phyloP scores from a whole-genome alignment of 208 protist genomes.

The Angomonas deanei region DNA sequence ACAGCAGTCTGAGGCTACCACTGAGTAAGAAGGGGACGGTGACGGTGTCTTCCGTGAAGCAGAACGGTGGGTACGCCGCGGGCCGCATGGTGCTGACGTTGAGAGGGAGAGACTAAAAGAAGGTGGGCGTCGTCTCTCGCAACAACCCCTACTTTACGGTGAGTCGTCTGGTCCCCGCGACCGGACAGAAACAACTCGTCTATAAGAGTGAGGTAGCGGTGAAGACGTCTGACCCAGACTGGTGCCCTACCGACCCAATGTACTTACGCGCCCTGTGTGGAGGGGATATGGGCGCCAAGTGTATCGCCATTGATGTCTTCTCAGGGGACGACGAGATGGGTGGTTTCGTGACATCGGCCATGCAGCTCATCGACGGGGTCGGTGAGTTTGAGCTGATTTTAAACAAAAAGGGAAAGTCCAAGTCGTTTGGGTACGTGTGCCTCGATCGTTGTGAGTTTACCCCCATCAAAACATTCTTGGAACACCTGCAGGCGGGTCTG shows the following conservation, averaged over 20 bases:
- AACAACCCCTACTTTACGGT: slow-evolving; percentile 28
- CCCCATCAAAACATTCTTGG: slow-evolving; percentile 30
- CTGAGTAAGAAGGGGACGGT: slow-evolving; percentile 22
- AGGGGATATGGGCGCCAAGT: slow-evolving; percentile 6
- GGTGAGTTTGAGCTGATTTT: slow-evolving; percentile 17
- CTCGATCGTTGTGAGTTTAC: slow-evolving; percentile 19
- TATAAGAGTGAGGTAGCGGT: slow-evolving; percentile 26
- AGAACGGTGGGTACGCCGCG: slow-evolving; percentile 5
- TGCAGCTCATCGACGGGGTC: slow-evolving; percentile 5
- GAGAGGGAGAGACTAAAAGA: slow-evolving; percentile 24
- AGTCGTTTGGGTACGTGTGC: slow-evolving; percentile 24
- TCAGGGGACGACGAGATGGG: slow-evolving; percentile 22
- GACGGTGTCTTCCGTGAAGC: slow-evolving; percentile 11
- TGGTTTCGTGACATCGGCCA: slow-evolving; percentile 12
- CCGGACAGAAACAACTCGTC: slow-evolving; percentile 11
- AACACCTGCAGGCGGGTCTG: slow-evolving; percentile 42
- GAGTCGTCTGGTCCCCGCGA: slow-evolving; percentile 13
- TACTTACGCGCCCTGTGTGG: background rate
- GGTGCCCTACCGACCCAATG: slow-evolving; percentile 11
- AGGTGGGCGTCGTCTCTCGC: slow-evolving; percentile 36
- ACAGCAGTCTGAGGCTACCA: slow-evolving; percentile 11
- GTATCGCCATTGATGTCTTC: slow-evolving; percentile 23
- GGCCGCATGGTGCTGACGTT: slow-evolving; percentile 17
- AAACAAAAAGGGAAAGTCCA: slow-evolving; percentile 29
- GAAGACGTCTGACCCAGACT: slow-evolving; percentile 33